Conservation (phyloP, 1,284 basidiomycete genomes). For the Amylostereum chailletii region DNA sequence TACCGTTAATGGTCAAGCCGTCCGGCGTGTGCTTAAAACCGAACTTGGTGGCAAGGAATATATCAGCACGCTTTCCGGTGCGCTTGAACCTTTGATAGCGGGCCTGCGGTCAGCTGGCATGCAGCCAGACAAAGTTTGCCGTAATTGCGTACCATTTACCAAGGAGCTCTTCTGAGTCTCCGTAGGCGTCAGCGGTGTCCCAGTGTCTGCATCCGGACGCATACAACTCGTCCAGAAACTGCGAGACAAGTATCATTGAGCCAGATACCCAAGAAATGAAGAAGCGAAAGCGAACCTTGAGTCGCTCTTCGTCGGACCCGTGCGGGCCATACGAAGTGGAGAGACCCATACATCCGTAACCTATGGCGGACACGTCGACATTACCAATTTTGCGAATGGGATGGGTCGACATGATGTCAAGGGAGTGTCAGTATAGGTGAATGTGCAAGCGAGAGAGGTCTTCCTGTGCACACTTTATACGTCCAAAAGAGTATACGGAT, state of each 20-base stretch:
- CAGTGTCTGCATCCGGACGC: constrained; percentile 20
- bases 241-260: neutral
- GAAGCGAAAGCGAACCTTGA: constrained; percentile 13
- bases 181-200: constrained; percentile 23
- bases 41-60: constrained; percentile 41
- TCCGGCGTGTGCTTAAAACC: constrained; percentile 14
- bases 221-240: constrained; percentile 21
- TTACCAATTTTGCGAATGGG: constrained; percentile 18
- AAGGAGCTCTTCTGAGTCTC: constrained; percentile 18
- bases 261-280: neutral
- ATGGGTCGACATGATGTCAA: neutral
- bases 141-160: constrained; percentile 19
- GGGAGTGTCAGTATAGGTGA: no score
- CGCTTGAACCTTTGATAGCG: constrained; percentile 22
- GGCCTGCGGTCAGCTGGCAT: neutral
- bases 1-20: constrained; percentile 11
- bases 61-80: constrained; percentile 28
- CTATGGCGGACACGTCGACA: constrained; percentile 16
- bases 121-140: neutral
- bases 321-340: constrained; percentile 17
- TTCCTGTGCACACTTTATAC: no score
- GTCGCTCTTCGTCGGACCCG: constrained; percentile 18
- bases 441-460: no score
- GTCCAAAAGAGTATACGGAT: no score
- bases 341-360: constrained; percentile 21